These are phyloP conservation scores for Lichtheimia corymbifera DNA, from an alignment of 371 early-diverging fungal species.

Conservation along the genomic window DNA sequence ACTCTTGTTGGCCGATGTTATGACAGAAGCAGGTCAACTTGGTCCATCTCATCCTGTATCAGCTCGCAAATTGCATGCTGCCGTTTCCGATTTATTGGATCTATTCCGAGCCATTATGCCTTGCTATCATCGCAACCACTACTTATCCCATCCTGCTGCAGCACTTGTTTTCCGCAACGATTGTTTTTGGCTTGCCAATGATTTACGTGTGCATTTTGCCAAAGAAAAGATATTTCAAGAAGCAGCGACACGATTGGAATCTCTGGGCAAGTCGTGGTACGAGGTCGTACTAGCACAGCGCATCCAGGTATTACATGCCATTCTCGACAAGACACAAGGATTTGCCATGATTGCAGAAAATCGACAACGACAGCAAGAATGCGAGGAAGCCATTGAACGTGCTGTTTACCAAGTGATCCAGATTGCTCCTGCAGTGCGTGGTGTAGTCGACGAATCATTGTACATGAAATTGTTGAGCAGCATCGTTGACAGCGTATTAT, in stretches of 20 bases:
- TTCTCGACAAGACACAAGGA: slow-evolving; percentile 43
- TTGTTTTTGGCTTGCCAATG: slow-evolving; percentile 63
- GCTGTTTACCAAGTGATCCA: slow-evolving; percentile 47
- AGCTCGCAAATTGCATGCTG: slow-evolving; percentile 27
- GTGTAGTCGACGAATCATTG: slow-evolving; percentile 19
- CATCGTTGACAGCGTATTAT: slow-evolving; percentile 48
- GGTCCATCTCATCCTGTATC: slow-evolving; percentile 35
- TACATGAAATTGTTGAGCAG: slow-evolving; percentile 42
- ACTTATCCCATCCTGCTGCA: slow-evolving; percentile 50
- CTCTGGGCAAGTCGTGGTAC: slow-evolving; percentile 35
- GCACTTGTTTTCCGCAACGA: slow-evolving; percentile 72
- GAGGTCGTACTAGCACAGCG: slow-evolving; percentile 34
- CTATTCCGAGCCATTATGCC: slow-evolving; percentile 60
- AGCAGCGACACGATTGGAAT: slow-evolving; percentile 17
- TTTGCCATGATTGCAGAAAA: slow-evolving; percentile 55
- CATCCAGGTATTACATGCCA: slow-evolving; percentile 20
- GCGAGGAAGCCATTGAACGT: slow-evolving; percentile 51
- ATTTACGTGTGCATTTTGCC: background rate
- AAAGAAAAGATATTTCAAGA: slow-evolving; percentile 4
- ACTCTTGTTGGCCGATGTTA: slow-evolving; percentile 31
- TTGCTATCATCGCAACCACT: slow-evolving; percentile 36
- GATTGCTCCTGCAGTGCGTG: slow-evolving; percentile 43
- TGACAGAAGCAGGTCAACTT: slow-evolving; percentile 35
- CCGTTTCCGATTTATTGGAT: slow-evolving; percentile 45
- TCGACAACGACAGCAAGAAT: slow-evolving; percentile 38